Base-by-base conservation (phyloP, 164 flowering plant species). In the Chimonanthus praecox region DNA sequence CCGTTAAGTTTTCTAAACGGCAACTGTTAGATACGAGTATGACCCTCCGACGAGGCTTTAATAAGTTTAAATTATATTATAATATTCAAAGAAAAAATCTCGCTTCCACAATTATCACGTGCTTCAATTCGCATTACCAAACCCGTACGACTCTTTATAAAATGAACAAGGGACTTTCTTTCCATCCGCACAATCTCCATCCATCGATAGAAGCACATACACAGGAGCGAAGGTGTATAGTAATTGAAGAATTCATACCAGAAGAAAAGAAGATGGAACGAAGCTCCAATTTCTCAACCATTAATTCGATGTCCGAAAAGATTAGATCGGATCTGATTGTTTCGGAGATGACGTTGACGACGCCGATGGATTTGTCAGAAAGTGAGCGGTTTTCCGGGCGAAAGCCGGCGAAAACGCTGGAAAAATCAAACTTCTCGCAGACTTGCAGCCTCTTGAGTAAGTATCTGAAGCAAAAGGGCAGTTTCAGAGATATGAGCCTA, bases 391-490 rank as follows among this genome's bases (percentile, higher is more conserved):
- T 73, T 74, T n/a, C 75, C 48, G 87, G 83, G 44, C 80, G 72
- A 62, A 33, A 33, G 79, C 58, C 51, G 21, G 58, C 20, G 60
- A 79, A 33, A 76, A 7, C 4, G 44, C 72, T 71, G 67, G 88
- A 82, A 77, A 85, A 80, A 76, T 70, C 89, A 7, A 85, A 73
- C 69, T 92, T 90, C 80, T 71, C 87, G 2, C 88, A 81, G 78
- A 92, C 84, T 3, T 91, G 94, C 73, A 87, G 54, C 69, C 76
- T 86, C 58, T 79, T 92, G 80, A 88, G 92, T 70, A 89, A 84
- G 80, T 92, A 90, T 78, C 47, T 92, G 79, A 92, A 90, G 78
- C 89, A 84, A 81, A 82, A 83, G 9, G 88, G 90, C 5, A 65
- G 80, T 21, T 77, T 88, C 10, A 86, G 88, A 72, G 90, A 87